These are phyloP conservation scores for Penicillium riverlandense DNA, from an alignment of 495 filamentous ascomycete genomes.

Conservation along the genomic window DNA sequence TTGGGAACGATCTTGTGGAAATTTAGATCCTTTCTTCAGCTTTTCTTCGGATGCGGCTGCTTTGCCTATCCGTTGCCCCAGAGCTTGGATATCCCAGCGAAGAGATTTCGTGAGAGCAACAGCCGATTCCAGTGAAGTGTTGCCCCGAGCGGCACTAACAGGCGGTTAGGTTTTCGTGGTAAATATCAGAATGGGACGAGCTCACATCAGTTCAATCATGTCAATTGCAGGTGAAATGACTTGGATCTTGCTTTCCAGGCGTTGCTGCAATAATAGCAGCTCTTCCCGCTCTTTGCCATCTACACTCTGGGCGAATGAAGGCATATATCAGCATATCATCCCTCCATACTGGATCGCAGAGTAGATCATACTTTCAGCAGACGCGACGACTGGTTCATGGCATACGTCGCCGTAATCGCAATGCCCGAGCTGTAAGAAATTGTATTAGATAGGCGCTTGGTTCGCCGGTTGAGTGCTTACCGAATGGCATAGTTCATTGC, in stretches of 20 bases:
- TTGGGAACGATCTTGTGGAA: conserved; percentile 37
- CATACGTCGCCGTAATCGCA: conserved; percentile 77
- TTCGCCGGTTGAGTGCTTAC: conserved; percentile 16
- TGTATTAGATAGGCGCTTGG: background rate
- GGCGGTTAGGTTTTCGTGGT: background rate
- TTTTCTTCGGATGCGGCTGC: conserved; percentile 63
- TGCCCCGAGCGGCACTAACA: conserved; percentile 81
- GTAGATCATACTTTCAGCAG: conserved; percentile 59
- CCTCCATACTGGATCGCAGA: background rate
- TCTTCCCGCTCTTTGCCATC: conserved; percentile 65
- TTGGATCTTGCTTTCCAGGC: conserved; percentile 76
- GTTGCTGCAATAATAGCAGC: conserved; percentile 61
- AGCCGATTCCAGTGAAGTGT: conserved; percentile 86
- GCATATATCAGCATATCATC: conserved; percentile 8
- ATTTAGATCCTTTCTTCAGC: conserved; percentile 40
- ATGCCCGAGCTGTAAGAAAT: conserved; percentile 62
- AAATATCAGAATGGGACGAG: background rate
- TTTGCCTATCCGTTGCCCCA: conserved; percentile 68
- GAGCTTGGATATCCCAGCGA: conserved; percentile 77
- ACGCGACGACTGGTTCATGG: conserved; percentile 71
- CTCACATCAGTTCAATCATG: conserved; percentile 85
- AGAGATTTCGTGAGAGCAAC: conserved; percentile 78
- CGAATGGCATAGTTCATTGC: conserved; percentile 87
- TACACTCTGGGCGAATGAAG: conserved; percentile 44
- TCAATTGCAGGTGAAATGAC: conserved; percentile 91